Evolutionary conservation across 441 rosid species (phyloP), one percentile per base, ranked within the genome.

Genomic region (Breynia disticha): DNA sequence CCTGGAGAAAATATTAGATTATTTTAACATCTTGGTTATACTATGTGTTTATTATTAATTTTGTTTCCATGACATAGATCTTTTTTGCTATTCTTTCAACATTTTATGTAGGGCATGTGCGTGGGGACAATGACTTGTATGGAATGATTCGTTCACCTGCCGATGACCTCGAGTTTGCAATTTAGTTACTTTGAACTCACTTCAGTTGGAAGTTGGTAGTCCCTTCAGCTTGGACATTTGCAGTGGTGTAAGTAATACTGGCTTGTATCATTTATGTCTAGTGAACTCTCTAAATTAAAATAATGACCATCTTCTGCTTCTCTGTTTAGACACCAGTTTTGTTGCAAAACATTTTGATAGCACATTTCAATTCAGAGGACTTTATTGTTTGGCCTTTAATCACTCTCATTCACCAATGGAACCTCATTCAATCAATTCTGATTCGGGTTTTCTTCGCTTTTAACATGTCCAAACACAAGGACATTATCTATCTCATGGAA

Each of bases 81-180:
- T 39, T 16, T 51, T 32, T 52, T 44, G 48, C 22, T 38, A 5
- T 28, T 47, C 32, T 19, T 54, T 17, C 45, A 41, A 47, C 52
- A 35, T 66, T n/a, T n/a, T 46, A 43, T 50, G 1, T 47, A 74
- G 87, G 83, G 80, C 80, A 59, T 81, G 76, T 67, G 72, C 78
- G 35, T 81, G 82, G 87, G 83, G 73, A 63, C 83, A 76, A 64
- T 76, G 72, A 76, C 15, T 20, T 53, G 63, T 55, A 54, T 21
- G 46, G 46, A 53, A 49, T 11, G 50, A 52, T 54, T 43, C 10
- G 24, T 52, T 56, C 45, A 42, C 37, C 46, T 46, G 16, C 60
- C 51, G 49, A 54, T 57, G 16, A 45, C 19, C 48, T 60, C 52
- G 19, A 53, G 4, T 24, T 24, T 24, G 32, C 32, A 24, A 24